Evolutionary conservation across 257 asterid species (phyloP).

Genomic region (Galeopsis tetrahit): DNA sequence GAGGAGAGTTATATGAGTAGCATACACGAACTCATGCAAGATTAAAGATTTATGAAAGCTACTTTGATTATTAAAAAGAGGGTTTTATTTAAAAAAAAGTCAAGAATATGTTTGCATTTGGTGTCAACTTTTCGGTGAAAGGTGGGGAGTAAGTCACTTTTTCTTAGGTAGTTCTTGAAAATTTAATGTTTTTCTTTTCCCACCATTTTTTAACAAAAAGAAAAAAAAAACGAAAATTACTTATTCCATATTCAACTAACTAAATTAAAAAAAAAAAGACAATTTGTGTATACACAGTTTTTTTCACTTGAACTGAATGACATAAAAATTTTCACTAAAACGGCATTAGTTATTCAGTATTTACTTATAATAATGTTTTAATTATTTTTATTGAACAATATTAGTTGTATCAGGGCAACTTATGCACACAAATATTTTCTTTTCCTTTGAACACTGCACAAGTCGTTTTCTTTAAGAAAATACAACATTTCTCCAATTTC

Average conservation of each 20-base stretch:
- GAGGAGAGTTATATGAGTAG: slow-evolving; percentile 36
- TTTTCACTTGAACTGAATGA: too few species aligned
- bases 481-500: not conserved
- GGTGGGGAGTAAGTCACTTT: slow-evolving; percentile 43
- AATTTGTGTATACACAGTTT: too few species aligned
- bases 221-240: not conserved
- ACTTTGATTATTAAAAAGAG: slow-evolving; percentile 31
- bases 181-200: not conserved
- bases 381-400: too few species aligned
- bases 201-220: not conserved
- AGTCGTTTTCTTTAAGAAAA: too few species aligned
- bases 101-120: slow-evolving; percentile 48
- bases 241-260: not conserved
- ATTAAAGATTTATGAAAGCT: slow-evolving; percentile 41
- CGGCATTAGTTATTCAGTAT: too few species aligned
- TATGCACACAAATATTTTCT: too few species aligned
- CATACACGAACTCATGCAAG: slow-evolving; percentile 56
- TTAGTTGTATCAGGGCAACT: too few species aligned
- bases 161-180: not conserved
- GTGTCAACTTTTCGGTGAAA: slow-evolving; percentile 87
- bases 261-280: not conserved
- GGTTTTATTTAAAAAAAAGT: slow-evolving; percentile 36
- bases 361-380: too few species aligned
- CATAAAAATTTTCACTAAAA: too few species aligned
- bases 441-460: too few species aligned